These are phyloP conservation scores for Stagonosporopsis vannaccii DNA, from an alignment of 2,329 filamentous ascomycete species.

Conservation along the genomic window DNA sequence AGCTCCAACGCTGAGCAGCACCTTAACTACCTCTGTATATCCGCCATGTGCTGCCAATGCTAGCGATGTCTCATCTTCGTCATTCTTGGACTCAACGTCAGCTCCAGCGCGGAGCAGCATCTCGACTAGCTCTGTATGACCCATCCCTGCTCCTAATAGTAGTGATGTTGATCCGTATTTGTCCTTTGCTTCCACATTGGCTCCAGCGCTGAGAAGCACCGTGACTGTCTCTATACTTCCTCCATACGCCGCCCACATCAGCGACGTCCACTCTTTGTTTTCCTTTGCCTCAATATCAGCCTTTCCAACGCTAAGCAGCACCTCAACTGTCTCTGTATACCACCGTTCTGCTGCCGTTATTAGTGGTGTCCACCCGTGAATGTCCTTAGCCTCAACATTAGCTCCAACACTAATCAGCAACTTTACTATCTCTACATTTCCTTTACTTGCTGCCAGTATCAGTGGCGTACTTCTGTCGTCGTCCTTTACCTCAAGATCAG, in stretches of 20 bases:
- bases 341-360: background rate
- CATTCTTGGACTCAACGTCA: no score
- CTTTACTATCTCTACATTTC: constrained; percentile 2
- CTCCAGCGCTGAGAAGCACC: background rate
- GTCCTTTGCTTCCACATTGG: background rate
- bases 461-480: background rate
- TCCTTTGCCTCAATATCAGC: background rate
- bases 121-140: no score
- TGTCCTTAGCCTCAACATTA: background rate
- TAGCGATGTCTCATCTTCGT: no score
- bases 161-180: no score
- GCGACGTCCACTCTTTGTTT: background rate
- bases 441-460: constrained; percentile 4
- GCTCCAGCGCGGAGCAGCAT: no score
- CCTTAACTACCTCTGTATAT: no score
- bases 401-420: background rate
- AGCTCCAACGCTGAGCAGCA: no score
- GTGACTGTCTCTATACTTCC: background rate
- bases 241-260: background rate
- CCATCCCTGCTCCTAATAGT: no score
- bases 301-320: background rate
- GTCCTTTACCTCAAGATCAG: constrained; percentile 6
- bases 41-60: no score
- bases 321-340: background rate
- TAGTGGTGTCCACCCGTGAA: background rate